Percentiles rank a stretch among this genome's conserved stretches.
phyloP scores from a whole-genome alignment of 495 filamentous ascomycete species.

The Neurospora africana region DNA sequence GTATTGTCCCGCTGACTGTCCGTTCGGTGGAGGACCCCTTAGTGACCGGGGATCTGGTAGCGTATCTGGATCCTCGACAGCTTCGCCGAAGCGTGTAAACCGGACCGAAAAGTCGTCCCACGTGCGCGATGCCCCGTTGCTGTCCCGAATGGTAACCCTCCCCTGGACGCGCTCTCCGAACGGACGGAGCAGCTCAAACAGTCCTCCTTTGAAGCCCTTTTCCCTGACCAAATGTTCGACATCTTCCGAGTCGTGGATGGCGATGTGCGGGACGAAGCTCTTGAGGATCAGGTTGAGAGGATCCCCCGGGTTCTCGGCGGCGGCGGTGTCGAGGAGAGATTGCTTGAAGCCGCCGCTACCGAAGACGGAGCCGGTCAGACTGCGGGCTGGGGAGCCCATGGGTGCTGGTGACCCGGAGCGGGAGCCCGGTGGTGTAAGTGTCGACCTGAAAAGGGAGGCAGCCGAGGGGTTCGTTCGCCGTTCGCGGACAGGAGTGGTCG shows the following conservation, averaged over 20 bases:
- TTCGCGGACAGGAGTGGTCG: slow-evolving; percentile 35
- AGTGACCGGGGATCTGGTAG: slow-evolving; percentile 7
- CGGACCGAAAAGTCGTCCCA: slow-evolving; percentile 88
- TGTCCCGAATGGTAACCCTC: slow-evolving; percentile 84
- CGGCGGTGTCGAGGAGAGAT: slow-evolving; percentile 38
- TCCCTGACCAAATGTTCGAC: slow-evolving; percentile 68
- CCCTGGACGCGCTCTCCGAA: slow-evolving; percentile 87
- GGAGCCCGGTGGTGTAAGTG: slow-evolving; percentile 41
- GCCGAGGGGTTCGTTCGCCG: slow-evolving; percentile 45
- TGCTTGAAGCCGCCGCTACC: slow-evolving; percentile 27
- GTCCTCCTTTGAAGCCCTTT: slow-evolving; percentile 75
- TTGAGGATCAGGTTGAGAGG: slow-evolving; percentile 64
- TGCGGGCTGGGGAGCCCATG: slow-evolving; percentile 44
- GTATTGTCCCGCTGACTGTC: slow-evolving; percentile 7
- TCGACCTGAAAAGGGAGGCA: slow-evolving; percentile 48
- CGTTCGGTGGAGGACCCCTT: slow-evolving; percentile 17
- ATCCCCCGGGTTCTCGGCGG: slow-evolving; percentile 44
- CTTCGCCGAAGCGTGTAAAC: slow-evolving; percentile 60
- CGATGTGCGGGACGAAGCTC: slow-evolving; percentile 79
- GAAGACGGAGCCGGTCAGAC: slow-evolving; percentile 37
- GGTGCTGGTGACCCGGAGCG: slow-evolving; percentile 47
- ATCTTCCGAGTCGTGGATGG: slow-evolving; percentile 71
- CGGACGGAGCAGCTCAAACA: slow-evolving; percentile 75
- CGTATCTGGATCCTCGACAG: slow-evolving; percentile 42
- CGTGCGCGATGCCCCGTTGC: slow-evolving; percentile 64